Evolutionary conservation across 768 basidiomycete genomes (phyloP).

Genomic region (Agaricus subrufescens): DNA sequence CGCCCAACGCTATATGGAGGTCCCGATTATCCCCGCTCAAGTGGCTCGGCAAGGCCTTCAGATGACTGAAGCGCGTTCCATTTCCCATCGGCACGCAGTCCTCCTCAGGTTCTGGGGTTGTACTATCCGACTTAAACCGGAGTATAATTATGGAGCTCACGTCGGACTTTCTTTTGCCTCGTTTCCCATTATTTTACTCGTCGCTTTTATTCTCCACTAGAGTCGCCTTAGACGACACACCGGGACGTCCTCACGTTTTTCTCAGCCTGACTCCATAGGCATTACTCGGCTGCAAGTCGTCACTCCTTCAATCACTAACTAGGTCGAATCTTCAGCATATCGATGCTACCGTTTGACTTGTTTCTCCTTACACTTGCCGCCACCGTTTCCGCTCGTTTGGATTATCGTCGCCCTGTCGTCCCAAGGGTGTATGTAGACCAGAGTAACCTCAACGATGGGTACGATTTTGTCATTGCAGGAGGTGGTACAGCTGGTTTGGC

Average conservation of each 20-base stretch:
- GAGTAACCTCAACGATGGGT: constrained; percentile 16
- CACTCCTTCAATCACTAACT: background rate
- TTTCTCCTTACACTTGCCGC: background rate
- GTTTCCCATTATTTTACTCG: background rate
- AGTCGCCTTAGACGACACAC: too few species aligned
- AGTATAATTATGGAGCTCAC: too few species aligned
- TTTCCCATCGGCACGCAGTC: too few species aligned
- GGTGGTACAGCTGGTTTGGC: constrained; percentile 33
- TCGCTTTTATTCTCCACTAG: background rate
- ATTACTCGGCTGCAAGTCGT: background rate
- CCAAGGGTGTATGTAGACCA: constrained; percentile 12
- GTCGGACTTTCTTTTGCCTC: too few species aligned
- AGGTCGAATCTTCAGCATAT: background rate
- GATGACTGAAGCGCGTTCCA: too few species aligned
- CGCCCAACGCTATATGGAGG: too few species aligned
- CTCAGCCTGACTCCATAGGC: background rate
- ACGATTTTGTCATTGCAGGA: constrained; percentile 32
- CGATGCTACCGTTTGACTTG: background rate
- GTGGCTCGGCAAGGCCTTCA: too few species aligned
- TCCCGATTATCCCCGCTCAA: too few species aligned
- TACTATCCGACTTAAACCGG: too few species aligned
- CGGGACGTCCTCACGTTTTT: background rate
- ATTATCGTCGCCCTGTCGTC: background rate
- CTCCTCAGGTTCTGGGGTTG: too few species aligned
- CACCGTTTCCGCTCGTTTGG: background rate